Percentiles rank a stretch among this genome's conserved stretches.
Conservation (phyloP, 75 land plant species). For the Cupressus sempervirens region DNA sequence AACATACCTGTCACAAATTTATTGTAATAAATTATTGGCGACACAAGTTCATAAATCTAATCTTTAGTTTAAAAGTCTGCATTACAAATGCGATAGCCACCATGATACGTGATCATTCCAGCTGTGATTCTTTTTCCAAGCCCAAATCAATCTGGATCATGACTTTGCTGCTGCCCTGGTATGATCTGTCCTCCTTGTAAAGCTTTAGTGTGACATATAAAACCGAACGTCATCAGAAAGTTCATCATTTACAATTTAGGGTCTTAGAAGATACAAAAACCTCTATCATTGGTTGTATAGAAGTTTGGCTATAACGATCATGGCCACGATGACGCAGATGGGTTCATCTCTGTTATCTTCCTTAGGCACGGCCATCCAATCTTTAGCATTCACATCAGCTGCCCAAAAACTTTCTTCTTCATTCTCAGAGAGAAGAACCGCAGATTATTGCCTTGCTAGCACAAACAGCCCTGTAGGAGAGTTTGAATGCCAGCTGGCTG, state of each 20-base stretch:
- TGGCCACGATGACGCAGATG: neutral
- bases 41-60: neutral
- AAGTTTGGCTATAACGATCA: neutral
- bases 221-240: neutral
- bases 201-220: neutral
- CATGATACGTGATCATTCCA: neutral
- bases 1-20: neutral
- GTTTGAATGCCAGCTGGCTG: slow-evolving; percentile 14
- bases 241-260: neutral
- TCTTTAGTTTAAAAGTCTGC: neutral
- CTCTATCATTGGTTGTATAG: neutral
- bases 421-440: neutral
- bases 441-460: neutral
- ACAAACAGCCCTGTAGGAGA: neutral
- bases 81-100: neutral
- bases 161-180: neutral
- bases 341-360: neutral
- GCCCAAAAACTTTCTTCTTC: neutral
- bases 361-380: neutral
- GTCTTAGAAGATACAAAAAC: neutral
- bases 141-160: neutral
- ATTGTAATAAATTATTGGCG: neutral
- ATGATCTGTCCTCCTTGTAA: slow-evolving; percentile 3
- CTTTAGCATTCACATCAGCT: neutral
- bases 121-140: neutral